These are phyloP conservation scores for Verticillium albo-atrum DNA, from an alignment of 2,329 filamentous ascomycete genomes.

Conservation along the genomic window DNA sequence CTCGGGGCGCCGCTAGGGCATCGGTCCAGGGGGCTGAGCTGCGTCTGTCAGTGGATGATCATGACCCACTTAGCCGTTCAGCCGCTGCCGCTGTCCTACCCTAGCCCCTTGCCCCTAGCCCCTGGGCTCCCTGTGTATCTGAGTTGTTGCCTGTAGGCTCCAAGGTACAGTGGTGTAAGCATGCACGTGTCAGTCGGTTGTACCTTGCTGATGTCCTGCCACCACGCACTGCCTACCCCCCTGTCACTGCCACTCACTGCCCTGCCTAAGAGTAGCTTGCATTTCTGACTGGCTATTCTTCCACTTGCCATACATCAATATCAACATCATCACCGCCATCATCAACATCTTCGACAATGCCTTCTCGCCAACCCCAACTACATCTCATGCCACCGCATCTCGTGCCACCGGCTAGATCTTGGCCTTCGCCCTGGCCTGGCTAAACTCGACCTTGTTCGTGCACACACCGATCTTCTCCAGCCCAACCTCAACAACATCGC, in stretches of 20 bases:
- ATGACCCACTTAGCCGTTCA: not conserved
- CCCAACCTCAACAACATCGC: slow-evolving; percentile 65
- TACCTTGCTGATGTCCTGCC: too few species aligned
- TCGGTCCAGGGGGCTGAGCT: not conserved
- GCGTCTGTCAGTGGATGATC: not conserved
- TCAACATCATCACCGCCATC: not conserved
- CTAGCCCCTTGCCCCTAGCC: too few species aligned
- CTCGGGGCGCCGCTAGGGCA: not conserved
- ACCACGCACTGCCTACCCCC: too few species aligned
- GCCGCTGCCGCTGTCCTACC: not conserved
- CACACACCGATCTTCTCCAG: slow-evolving; percentile 62
- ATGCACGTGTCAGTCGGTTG: too few species aligned
- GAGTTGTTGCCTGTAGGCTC: too few species aligned
- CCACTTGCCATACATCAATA: not conserved
- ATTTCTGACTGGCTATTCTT: too few species aligned
- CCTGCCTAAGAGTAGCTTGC: too few species aligned
- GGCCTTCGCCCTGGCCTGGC: slow-evolving; percentile 14
- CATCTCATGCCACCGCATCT: not conserved
- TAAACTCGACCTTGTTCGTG: slow-evolving; percentile 38
- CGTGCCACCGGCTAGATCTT: slow-evolving; percentile 11
- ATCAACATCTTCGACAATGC: not conserved
- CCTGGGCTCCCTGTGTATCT: too few species aligned
- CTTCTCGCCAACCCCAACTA: too few species aligned
- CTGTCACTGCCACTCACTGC: too few species aligned
- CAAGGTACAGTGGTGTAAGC: too few species aligned